Percentiles rank a stretch among this genome's conserved stretches.
Evolutionary conservation across 345 rosid species (phyloP).

Genomic region (Heritiera fomes): DNA sequence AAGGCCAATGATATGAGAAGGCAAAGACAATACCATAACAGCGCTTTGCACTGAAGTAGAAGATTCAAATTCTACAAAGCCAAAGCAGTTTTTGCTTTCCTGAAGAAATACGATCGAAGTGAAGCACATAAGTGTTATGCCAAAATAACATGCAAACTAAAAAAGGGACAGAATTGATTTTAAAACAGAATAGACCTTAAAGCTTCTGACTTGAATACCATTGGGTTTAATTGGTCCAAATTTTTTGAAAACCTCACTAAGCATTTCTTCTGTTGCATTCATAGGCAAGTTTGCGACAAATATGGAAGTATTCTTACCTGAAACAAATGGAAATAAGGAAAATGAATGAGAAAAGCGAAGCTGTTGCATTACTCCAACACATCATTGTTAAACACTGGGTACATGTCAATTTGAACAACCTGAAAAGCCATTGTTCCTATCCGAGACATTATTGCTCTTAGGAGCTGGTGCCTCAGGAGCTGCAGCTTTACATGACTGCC

Average conservation of each 20-base stretch:
- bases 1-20: neutral
- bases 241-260: conserved; percentile 38
- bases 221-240: conserved; percentile 56
- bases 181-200: conserved; percentile 43
- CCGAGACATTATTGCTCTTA: conserved; percentile 22
- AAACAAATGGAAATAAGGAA: conserved; percentile 16
- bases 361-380: neutral
- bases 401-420: conserved; percentile 31
- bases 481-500: conserved; percentile 24
- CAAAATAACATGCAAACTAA: conserved; percentile 5
- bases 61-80: conserved; percentile 80
- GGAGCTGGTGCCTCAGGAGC: conserved; percentile 32
- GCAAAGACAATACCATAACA: conserved; percentile 44
- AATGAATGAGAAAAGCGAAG: neutral
- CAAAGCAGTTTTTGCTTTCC: conserved; percentile 63
- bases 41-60: conserved; percentile 63
- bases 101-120: conserved; percentile 24
- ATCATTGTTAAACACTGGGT: neutral
- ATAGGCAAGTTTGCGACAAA: conserved; percentile 67
- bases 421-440: conserved; percentile 36
- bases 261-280: conserved; percentile 51
- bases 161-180: neutral
- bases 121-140: neutral
- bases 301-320: conserved; percentile 57
- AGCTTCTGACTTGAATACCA: conserved; percentile 69